Evolutionary conservation across 2,329 filamentous ascomycete genomes (phyloP), one percentile per base, ranked within the genome.

Genomic region (Alternaria hordeiaustralica): DNA sequence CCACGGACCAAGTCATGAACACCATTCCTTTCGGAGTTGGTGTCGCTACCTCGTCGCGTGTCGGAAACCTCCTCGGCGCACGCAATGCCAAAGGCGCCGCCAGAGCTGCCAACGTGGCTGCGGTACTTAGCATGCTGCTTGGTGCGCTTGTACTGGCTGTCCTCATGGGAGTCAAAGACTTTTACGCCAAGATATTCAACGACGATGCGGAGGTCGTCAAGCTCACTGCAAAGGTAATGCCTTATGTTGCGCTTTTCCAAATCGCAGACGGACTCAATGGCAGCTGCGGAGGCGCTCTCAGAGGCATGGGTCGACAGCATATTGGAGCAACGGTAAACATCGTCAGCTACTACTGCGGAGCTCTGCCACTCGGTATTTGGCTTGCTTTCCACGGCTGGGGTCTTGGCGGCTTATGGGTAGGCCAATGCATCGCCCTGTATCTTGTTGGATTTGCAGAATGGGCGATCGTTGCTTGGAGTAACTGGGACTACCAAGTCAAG

Each of bases 371-470:
- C n/a, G 93, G 93, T 0, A 92, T 96, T 58, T 96, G 88, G 81
- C 87, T 97, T 28, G 93, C 93, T 2, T 96, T 96, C 71, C 88
- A 96, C 74, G 92, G 92, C 18, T 96, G 92, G 92, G 93, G 93
- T 0, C 82, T 96, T 2, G 84, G 85, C 18, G 93, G 93, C 0
- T 81, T 97, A 15, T 97, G 93, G 93, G 83, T 96, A 33, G 93
- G 92, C 15, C 92, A 95, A 75, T 94, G 92, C 73, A 88, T 81
- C 60, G 80, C 80, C 10, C 67, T 97, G 30, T 96, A 94, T 75
- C 82, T 96, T 21, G 93, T 96, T 0, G 93, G 93, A 3, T 83
- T 85, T 1, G 76, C 92, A 11, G 92, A 97, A 76, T 96, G 93
- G 93, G 81, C 86, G 3, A 90, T 96, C 73, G 92, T 97, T 25